phyloP scores from a whole-genome alignment of 2,329 filamentous ascomycete species.

The Scopulariopsis brevicaulis region DNA sequence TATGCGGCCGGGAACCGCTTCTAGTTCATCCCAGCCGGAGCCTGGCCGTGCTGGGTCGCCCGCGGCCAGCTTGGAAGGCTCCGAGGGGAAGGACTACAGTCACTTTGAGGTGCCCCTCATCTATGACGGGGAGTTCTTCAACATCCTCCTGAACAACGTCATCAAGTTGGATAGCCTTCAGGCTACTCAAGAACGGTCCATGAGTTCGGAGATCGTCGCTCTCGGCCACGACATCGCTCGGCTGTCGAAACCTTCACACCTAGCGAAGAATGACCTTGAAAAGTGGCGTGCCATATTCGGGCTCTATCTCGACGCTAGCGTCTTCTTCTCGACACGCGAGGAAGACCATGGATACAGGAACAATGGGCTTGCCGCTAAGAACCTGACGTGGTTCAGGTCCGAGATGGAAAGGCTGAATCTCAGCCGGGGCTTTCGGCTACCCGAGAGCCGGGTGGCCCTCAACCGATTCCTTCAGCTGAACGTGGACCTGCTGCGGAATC shows the following conservation, averaged over 20 bases:
- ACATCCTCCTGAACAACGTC: constrained; percentile 61
- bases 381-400: constrained; percentile 62
- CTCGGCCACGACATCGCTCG: constrained; percentile 54
- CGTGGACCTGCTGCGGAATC: constrained; percentile 60
- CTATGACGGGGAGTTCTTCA: constrained; percentile 72
- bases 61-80: not conserved
- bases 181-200: constrained; percentile 48
- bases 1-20: not conserved
- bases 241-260: constrained; percentile 51
- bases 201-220: constrained; percentile 50
- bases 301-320: constrained; percentile 64
- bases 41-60: not conserved
- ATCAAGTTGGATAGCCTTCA: constrained; percentile 58
- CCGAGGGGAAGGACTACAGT: not conserved
- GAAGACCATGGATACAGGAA: constrained; percentile 55
- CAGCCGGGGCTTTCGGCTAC: constrained; percentile 50
- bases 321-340: constrained; percentile 76
- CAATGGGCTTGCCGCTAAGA: constrained; percentile 52
- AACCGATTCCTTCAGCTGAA: constrained; percentile 64
- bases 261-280: constrained; percentile 55
- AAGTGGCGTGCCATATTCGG: constrained; percentile 76
- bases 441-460: constrained; percentile 53
- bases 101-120: constrained; percentile 63
- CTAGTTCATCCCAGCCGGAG: too few relatives aligned
- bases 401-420: constrained; percentile 51